Evolutionary conservation across 169 alveolate species (phyloP).

Genomic region (Besnoitia besnoiti): DNA sequence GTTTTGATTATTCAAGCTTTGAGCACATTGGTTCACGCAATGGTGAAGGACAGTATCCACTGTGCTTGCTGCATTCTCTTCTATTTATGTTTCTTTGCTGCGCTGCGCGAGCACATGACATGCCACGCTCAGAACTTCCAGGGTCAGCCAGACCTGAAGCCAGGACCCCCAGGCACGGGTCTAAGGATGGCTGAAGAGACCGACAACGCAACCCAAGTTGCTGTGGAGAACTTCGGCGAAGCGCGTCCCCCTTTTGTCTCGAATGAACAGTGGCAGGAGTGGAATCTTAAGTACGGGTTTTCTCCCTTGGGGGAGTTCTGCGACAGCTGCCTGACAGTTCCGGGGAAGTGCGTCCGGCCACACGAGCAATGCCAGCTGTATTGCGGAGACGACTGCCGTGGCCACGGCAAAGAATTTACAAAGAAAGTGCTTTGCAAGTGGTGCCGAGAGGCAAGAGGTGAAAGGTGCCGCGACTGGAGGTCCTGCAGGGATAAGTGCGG

Average conservation of each 20-base stretch:
- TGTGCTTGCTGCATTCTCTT: too few relatives aligned
- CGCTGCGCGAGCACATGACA: not conserved
- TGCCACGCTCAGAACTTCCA: not conserved
- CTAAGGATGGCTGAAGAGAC: not conserved
- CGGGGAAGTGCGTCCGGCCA: not conserved
- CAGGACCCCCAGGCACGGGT: not conserved
- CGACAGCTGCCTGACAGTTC: not conserved
- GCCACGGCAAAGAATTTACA: not conserved
- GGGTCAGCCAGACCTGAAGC: not conserved
- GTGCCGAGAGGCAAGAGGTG: not conserved
- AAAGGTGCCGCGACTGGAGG: constrained; percentile 6
- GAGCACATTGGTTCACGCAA: too few relatives aligned
- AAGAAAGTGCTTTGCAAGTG: not conserved
- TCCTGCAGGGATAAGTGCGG: constrained; percentile 18
- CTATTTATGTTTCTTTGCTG: too few relatives aligned
- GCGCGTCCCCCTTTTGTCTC: not conserved
- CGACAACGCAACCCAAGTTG: not conserved
- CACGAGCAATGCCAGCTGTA: not conserved
- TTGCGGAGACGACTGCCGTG: not conserved
- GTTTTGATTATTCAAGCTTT: too few relatives aligned
- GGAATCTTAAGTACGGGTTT: not conserved
- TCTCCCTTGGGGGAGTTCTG: not conserved
- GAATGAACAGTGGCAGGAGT: constrained; percentile 4
- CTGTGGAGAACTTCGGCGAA: not conserved
- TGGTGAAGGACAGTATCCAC: too few relatives aligned